Percentiles rank a stretch among this genome's conserved stretches.
Conservation (phyloP, 108 stramenopile species). For the Craspedostauros australis region DNA sequence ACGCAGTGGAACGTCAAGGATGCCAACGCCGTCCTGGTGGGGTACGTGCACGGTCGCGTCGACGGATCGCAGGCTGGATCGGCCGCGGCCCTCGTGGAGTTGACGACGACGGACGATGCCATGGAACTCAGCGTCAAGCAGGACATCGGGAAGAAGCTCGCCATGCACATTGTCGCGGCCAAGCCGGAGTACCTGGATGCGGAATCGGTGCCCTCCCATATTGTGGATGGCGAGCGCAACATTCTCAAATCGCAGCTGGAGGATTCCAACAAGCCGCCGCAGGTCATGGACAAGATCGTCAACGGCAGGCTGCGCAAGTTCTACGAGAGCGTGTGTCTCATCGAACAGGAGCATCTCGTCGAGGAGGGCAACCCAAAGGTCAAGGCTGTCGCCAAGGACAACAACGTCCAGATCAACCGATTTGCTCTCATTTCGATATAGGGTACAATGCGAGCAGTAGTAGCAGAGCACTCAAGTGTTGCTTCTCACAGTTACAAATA, state of each 20-base stretch:
- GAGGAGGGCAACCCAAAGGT: slow-evolving; percentile 74
- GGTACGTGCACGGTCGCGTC: slow-evolving; percentile 70
- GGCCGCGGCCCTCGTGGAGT: slow-evolving; percentile 62
- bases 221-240: slow-evolving; percentile 60
- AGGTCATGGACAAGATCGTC: slow-evolving; percentile 77
- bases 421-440: too few relatives aligned
- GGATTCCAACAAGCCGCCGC: slow-evolving; percentile 59
- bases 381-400: not conserved
- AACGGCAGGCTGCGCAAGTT: slow-evolving; percentile 67
- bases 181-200: slow-evolving; percentile 65
- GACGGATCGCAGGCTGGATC: slow-evolving; percentile 43
- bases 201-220: slow-evolving; percentile 48
- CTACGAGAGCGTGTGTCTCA: slow-evolving; percentile 60
- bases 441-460: too few relatives aligned
- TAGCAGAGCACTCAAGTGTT: too few relatives aligned
- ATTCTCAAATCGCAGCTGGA: slow-evolving; percentile 40
- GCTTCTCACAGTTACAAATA: too few relatives aligned
- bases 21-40: slow-evolving; percentile 38
- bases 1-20: slow-evolving; percentile 32
- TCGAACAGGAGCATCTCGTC: slow-evolving; percentile 72
- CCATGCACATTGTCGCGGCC: slow-evolving; percentile 95
- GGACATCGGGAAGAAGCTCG: slow-evolving; percentile 74
- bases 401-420: too few relatives aligned
- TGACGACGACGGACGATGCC: slow-evolving; percentile 11
- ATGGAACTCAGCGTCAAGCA: slow-evolving; percentile 14